These are phyloP conservation scores for Flaveria linearis DNA, from an alignment of 129 eudicot species.

Conservation along the genomic window DNA sequence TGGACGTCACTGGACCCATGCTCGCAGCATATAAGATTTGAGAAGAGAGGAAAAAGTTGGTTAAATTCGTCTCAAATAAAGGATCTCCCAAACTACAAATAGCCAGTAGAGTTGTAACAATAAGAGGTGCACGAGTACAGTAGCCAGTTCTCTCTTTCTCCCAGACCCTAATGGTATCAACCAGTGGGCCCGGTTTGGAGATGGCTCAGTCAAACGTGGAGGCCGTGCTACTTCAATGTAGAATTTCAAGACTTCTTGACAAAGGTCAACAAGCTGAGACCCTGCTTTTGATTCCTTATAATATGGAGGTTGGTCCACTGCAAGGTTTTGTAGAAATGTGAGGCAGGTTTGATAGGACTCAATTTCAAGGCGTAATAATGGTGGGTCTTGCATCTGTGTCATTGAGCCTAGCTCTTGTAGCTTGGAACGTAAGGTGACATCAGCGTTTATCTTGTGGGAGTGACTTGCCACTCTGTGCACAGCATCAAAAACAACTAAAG, in stretches of 20 bases:
- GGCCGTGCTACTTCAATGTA: slow-evolving; percentile 58
- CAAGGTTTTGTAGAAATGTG: slow-evolving; percentile 72
- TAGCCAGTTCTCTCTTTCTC: slow-evolving; percentile 74
- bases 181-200: slow-evolving; percentile 43
- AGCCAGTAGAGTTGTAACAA: slow-evolving; percentile 74
- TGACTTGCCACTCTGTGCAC: slow-evolving; percentile 73
- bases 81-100: slow-evolving; percentile 64
- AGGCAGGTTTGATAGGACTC: slow-evolving; percentile 91
- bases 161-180: slow-evolving; percentile 80
- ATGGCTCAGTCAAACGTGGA: slow-evolving; percentile 37
- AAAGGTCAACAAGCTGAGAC: slow-evolving; percentile 68
- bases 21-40: slow-evolving; percentile 78
- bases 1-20: slow-evolving; percentile 94
- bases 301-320: slow-evolving; percentile 53
- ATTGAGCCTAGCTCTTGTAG: slow-evolving; percentile 66
- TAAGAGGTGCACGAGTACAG: slow-evolving; percentile 83
- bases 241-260: slow-evolving; percentile 67
- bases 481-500: slow-evolving; percentile 58
- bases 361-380: slow-evolving; percentile 82
- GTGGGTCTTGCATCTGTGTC: slow-evolving; percentile 96
- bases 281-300: slow-evolving; percentile 67
- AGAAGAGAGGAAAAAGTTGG: slow-evolving; percentile 61
- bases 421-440: slow-evolving; percentile 60
- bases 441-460: slow-evolving; percentile 76
- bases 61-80: slow-evolving; percentile 68